Conservation (phyloP, 257 asterid genomes). For the Solanum raphanifolium region DNA sequence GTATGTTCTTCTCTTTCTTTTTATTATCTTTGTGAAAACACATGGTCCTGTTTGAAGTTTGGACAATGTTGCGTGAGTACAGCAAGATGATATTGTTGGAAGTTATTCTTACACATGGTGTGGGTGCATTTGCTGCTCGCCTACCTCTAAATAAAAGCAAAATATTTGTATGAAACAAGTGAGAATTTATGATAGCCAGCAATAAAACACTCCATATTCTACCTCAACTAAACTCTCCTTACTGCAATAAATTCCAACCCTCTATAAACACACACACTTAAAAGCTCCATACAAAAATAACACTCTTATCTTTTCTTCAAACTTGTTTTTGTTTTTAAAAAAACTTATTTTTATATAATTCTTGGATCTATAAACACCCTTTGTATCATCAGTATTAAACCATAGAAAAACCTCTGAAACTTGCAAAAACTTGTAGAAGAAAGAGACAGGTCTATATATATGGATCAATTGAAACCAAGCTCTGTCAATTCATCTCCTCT, state of each 20-base stretch:
- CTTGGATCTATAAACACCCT: not conserved
- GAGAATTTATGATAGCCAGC: not conserved
- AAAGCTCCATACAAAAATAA: not conserved
- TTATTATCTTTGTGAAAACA: not conserved
- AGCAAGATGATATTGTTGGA: not conserved
- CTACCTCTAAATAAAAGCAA: not conserved
- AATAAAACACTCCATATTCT: not conserved
- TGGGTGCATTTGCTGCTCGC: not conserved
- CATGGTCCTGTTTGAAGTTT: not conserved
- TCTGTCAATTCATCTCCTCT: slow-evolving; percentile 33
- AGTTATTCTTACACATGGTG: not conserved
- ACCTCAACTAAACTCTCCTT: not conserved
- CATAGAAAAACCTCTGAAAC: not conserved
- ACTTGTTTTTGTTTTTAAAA: not conserved
- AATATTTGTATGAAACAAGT: not conserved
- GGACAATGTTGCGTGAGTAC: not conserved
- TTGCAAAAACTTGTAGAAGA: not conserved
- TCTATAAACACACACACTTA: not conserved
- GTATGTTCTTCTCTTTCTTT: not conserved
- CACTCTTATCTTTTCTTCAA: not conserved
- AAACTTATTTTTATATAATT: not conserved
- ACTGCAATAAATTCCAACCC: not conserved
- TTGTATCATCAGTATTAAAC: not conserved
- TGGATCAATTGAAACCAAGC: slow-evolving; percentile 36
- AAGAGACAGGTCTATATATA: not conserved